These are phyloP conservation scores for Closterium sp. DNA, from an alignment of 139 green algal species.

Conservation along the genomic window DNA sequence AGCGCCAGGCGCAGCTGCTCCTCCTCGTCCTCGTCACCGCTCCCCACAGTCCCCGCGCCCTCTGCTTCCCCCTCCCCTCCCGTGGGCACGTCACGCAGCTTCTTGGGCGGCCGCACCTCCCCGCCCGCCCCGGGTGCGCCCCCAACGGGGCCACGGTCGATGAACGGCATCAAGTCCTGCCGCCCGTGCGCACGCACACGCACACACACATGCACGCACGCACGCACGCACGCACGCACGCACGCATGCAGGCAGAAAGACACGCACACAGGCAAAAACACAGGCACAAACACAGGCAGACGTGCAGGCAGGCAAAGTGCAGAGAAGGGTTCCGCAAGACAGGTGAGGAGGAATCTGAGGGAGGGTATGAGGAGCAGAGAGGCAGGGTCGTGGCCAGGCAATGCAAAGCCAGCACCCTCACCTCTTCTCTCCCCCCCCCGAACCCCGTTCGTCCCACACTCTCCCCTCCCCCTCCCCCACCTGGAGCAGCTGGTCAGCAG, in stretches of 20 bases:
- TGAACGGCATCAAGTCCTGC: neutral
- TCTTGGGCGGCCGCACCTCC: neutral
- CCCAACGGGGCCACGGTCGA: neutral
- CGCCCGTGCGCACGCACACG: neutral
- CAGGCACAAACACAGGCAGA: neutral
- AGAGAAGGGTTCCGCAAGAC: too few relatives aligned
- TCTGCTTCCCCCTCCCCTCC: too few relatives aligned
- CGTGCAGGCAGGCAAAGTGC: too few relatives aligned
- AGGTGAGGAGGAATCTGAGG: too few relatives aligned
- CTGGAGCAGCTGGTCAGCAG: slow-evolving; percentile 64
- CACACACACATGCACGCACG: neutral
- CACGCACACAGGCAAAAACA: too few relatives aligned
- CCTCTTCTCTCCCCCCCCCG: too few relatives aligned
- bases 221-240: too few relatives aligned
- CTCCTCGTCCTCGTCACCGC: neutral
- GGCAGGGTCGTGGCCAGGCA: neutral
- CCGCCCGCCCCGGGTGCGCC: too few relatives aligned
- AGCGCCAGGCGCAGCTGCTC: neutral
- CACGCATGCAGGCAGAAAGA: too few relatives aligned
- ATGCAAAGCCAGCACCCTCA: too few relatives aligned
- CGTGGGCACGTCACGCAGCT: neutral
- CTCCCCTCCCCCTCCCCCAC: neutral
- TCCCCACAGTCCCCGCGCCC: neutral
- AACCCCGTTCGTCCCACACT: too few relatives aligned
- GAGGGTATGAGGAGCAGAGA: neutral